These are phyloP conservation scores for Kluyveromyces sp. DNA, from an alignment of 1,139 yeast species.

Conservation along the genomic window DNA sequence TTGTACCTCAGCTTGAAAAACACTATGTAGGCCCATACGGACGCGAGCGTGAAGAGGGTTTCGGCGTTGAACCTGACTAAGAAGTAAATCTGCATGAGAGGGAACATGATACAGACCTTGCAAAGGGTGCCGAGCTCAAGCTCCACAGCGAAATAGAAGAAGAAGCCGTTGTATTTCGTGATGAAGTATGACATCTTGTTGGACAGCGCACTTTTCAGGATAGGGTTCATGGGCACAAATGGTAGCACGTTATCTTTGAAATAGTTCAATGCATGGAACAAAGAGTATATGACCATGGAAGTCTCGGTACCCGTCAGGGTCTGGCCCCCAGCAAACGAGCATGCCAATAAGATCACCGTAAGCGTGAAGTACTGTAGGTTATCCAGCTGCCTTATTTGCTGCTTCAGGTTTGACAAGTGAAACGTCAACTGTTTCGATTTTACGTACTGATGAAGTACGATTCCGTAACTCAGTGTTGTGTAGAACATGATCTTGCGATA, in stretches of 20 bases:
- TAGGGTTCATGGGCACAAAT: slow-evolving; percentile 24
- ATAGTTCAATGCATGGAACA: slow-evolving; percentile 51
- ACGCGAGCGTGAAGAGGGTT: slow-evolving; percentile 14
- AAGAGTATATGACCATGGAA: slow-evolving; percentile 50
- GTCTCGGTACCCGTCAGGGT: slow-evolving; percentile 38
- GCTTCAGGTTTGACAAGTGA: slow-evolving; percentile 12
- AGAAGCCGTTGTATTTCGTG: slow-evolving; percentile 21
- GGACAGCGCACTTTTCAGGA: slow-evolving; percentile 17
- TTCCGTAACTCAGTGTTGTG: slow-evolving; percentile 26
- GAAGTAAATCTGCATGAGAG: slow-evolving; percentile 14
- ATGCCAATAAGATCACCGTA: slow-evolving; percentile 15
- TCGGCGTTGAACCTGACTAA: slow-evolving; percentile 11
- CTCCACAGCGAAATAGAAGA: slow-evolving; percentile 24
- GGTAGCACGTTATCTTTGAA: slow-evolving; percentile 35
- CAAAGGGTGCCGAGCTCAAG: slow-evolving; percentile 25
- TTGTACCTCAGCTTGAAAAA: slow-evolving; percentile 27
- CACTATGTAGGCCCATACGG: slow-evolving; percentile 19
- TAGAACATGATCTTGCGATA: slow-evolving; percentile 22
- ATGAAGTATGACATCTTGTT: slow-evolving; percentile 20
- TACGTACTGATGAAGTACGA: slow-evolving; percentile 29
- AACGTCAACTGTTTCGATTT: slow-evolving; percentile 25
- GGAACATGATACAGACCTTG: slow-evolving; percentile 19
- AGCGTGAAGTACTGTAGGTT: slow-evolving; percentile 28
- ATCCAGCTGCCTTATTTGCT: slow-evolving; percentile 22
- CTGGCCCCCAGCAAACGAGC: slow-evolving; percentile 15